A percentile compares a stretch with the other conserved stretches of the same genome.
Evolutionary conservation across 306 rosid species (phyloP).

Genomic region (Medicago arabica): DNA sequence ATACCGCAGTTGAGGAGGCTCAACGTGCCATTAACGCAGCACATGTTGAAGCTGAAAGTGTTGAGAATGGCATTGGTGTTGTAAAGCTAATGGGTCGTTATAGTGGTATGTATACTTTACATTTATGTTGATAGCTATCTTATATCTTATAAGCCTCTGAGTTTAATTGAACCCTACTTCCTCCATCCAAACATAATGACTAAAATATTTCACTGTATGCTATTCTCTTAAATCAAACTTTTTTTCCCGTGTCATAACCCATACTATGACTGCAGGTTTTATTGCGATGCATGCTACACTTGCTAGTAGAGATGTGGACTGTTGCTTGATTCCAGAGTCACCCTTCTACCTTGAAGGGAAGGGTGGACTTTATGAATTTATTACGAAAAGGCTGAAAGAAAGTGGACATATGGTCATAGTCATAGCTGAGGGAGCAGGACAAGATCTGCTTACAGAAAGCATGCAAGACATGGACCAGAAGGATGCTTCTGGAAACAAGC

Average conservation of each 20-base stretch:
- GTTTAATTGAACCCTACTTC: constrained; percentile 13
- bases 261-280: constrained; percentile 62
- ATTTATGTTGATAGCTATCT: constrained; percentile 37
- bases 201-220: neutral
- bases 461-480: constrained; percentile 61
- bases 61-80: constrained; percentile 86
- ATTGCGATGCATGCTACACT: constrained; percentile 96
- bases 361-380: constrained; percentile 82
- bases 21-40: constrained; percentile 97
- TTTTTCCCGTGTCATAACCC: constrained; percentile 18
- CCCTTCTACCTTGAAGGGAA: constrained; percentile 88
- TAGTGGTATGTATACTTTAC: constrained; percentile 66
- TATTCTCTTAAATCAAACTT: constrained; percentile 19
- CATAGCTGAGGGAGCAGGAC: constrained; percentile 93
- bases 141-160: constrained; percentile 7
- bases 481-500: constrained; percentile 92
- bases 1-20: constrained; percentile 96
- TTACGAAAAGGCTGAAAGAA: constrained; percentile 72
- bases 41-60: constrained; percentile 87
- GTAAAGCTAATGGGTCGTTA: constrained; percentile 94
- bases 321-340: constrained; percentile 93
- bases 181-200: constrained; percentile 25
- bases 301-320: constrained; percentile 93
- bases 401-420: constrained; percentile 90
- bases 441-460: constrained; percentile 78